Percentiles rank a stretch among this genome's conserved stretches.
phyloP scores from a whole-genome alignment of 768 basidiomycete species.

The Termitomyces sp. region DNA sequence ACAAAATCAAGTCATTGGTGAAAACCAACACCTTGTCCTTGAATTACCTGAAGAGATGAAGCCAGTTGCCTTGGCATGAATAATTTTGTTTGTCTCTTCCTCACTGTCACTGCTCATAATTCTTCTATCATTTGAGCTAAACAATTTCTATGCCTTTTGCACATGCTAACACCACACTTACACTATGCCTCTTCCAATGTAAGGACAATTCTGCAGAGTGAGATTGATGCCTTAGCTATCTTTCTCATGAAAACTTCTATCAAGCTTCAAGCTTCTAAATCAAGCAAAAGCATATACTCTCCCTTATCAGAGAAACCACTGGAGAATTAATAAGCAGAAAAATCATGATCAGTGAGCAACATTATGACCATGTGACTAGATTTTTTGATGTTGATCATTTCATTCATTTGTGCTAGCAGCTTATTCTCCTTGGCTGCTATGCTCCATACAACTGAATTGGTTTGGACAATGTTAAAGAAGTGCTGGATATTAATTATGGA shows the following conservation, averaged over 20 bases:
- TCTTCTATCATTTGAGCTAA: constrained; percentile 63
- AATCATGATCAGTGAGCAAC: constrained; percentile 50
- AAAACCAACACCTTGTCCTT: constrained; percentile 33
- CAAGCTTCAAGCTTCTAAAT: constrained; percentile 43
- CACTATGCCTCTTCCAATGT: constrained; percentile 53
- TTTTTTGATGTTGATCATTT: constrained; percentile 52
- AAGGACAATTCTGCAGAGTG: constrained; percentile 57
- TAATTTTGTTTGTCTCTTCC: constrained; percentile 65
- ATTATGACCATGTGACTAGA: constrained; percentile 58
- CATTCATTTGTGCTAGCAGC: constrained; percentile 50
- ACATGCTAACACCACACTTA: constrained; percentile 51
- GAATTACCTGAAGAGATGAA: constrained; percentile 58
- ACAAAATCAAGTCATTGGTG: constrained; percentile 38
- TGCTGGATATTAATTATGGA: constrained; percentile 30
- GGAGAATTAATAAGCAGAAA: constrained; percentile 34
- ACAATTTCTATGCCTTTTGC: constrained; percentile 62
- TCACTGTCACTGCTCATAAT: constrained; percentile 80
- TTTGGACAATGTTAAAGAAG: constrained; percentile 56
- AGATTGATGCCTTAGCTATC: constrained; percentile 61
- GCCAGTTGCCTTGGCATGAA: constrained; percentile 53
- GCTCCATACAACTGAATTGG: constrained; percentile 49
- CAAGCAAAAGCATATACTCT: constrained; percentile 20
- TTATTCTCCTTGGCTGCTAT: constrained; percentile 36
- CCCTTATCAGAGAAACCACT: constrained; percentile 22
- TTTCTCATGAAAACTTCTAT: constrained; percentile 46